Evolutionary conservation across 495 filamentous ascomycete species (phyloP).

Genomic region (Tricharina praecox): DNA sequence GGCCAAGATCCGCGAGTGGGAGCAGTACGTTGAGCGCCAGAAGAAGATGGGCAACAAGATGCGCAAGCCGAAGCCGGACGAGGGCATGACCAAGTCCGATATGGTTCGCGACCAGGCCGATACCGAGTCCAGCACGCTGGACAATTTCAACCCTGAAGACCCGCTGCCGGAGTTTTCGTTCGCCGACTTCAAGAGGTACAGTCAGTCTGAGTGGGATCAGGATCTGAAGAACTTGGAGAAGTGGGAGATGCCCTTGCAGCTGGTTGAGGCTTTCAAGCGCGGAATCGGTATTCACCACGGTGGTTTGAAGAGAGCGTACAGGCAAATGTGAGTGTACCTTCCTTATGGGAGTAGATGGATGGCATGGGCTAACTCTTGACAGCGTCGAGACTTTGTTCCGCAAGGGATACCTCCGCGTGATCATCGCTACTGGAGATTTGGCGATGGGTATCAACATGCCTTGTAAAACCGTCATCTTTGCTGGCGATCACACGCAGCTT

Average conservation of each 20-base stretch:
- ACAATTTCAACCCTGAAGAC: conserved; percentile 45
- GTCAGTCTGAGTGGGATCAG: conserved; percentile 35
- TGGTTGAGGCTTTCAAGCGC: conserved; percentile 40
- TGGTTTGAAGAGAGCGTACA: conserved; percentile 60
- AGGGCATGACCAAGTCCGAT: conserved; percentile 35
- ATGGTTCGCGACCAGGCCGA: conserved; percentile 36
- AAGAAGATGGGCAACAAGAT: conserved; percentile 28
- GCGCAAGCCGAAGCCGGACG: conserved; percentile 27
- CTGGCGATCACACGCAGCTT: conserved; percentile 51
- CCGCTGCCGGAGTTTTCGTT: conserved; percentile 48
- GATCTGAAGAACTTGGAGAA: conserved; percentile 24
- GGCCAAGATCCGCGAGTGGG: conserved; percentile 34
- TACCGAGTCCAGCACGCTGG: conserved; percentile 34
- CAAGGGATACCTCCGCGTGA: conserved; percentile 52
- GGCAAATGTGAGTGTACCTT: conserved; percentile 35
- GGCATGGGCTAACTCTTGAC: too few relatives aligned
- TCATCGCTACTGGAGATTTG: conserved; percentile 62
- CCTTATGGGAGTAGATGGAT: not conserved
- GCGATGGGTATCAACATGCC: conserved; percentile 74
- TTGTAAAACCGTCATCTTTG: conserved; percentile 64
- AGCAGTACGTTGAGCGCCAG: conserved; percentile 33
- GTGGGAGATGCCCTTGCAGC: conserved; percentile 30
- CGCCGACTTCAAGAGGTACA: conserved; percentile 40
- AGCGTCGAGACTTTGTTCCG: conserved; percentile 56
- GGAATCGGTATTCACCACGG: conserved; percentile 64